Evolutionary conservation across 2,329 filamentous ascomycete species (phyloP).

Genomic region (Diaporthe citrichinensis): DNA sequence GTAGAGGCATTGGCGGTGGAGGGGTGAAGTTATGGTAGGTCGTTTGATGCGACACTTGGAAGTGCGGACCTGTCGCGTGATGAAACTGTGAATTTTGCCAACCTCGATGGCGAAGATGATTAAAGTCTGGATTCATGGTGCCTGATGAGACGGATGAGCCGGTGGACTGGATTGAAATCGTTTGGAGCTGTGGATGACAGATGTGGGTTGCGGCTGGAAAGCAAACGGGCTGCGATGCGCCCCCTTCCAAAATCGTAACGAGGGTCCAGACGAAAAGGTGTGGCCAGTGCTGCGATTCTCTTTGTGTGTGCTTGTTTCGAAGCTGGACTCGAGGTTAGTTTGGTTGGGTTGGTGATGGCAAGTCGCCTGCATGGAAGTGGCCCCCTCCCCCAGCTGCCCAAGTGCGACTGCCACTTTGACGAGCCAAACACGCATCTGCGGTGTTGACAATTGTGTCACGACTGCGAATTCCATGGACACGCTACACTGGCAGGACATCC

Average conservation of each 20-base stretch:
- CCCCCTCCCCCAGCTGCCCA: not conserved
- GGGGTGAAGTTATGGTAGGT: not conserved
- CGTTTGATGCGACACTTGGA: not conserved
- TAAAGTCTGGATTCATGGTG: not conserved
- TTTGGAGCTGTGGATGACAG: not conserved
- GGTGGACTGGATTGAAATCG: not conserved
- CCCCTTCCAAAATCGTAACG: not conserved
- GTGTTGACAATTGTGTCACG: not conserved
- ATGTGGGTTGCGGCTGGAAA: not conserved
- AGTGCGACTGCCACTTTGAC: constrained; percentile 2
- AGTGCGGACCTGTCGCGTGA: not conserved
- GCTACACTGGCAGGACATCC: not conserved
- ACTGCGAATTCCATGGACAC: not conserved
- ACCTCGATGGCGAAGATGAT: not conserved
- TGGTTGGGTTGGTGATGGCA: not conserved
- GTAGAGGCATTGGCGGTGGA: not conserved
- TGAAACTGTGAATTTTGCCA: not conserved
- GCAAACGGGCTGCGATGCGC: not conserved
- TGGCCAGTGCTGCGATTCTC: no score
- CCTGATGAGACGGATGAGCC: not conserved
- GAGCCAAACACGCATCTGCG: not conserved
- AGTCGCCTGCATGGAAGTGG: not conserved
- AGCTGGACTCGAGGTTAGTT: constrained; percentile 8
- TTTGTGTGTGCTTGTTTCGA: constrained; percentile 17
- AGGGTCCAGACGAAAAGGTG: not conserved